Percentiles rank a stretch among this genome's conserved stretches.
These are phyloP conservation scores for Trematosphaeria pertusa DNA, from an alignment of 2,329 filamentous ascomycete species.

Conservation along the genomic window DNA sequence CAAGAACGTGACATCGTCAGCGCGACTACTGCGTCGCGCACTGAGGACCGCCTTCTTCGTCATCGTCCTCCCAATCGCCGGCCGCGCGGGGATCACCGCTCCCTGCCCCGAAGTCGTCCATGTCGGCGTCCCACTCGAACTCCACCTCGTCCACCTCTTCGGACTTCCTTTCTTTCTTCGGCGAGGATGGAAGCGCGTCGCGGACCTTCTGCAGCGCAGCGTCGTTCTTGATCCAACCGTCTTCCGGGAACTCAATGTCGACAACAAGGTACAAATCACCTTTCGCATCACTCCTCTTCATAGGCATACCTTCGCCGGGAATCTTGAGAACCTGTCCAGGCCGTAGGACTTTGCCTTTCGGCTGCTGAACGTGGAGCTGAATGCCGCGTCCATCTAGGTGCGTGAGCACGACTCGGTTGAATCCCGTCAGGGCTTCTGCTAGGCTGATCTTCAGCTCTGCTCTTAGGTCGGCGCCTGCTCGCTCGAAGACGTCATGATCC, in stretches of 20 bases:
- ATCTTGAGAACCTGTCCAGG: constrained; percentile 88
- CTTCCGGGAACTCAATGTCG: constrained; percentile 86
- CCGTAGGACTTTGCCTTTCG: constrained; percentile 75
- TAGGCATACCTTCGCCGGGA: constrained; percentile 89
- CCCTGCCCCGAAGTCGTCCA: constrained; percentile 82
- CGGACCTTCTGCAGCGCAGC: constrained; percentile 72
- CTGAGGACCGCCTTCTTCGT: constrained; percentile 68
- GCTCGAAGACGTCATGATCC: constrained; percentile 80
- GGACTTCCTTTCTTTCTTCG: constrained; percentile 64
- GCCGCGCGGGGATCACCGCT: constrained; percentile 72
- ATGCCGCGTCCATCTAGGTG: constrained; percentile 95
- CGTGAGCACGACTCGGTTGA: constrained; percentile 87
- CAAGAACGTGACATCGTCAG: constrained; percentile 5
- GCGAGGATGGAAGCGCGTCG: constrained; percentile 73
- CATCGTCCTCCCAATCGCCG: constrained; percentile 74
- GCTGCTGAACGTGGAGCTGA: constrained; percentile 74
- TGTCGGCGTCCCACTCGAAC: constrained; percentile 80
- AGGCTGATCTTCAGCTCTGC: constrained; percentile 83
- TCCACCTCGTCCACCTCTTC: constrained; percentile 83
- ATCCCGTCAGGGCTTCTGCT: constrained; percentile 84
- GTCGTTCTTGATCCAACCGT: constrained; percentile 79
- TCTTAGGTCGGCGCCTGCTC: constrained; percentile 83
- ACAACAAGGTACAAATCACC: constrained; percentile 89
- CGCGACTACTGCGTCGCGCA: constrained; percentile 71
- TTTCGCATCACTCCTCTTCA: constrained; percentile 81